Percentiles rank a stretch among this genome's conserved stretches.
These are phyloP conservation scores for Dichotomocladium elegans DNA, from an alignment of 371 early-diverging fungal genomes.

Conservation along the genomic window DNA sequence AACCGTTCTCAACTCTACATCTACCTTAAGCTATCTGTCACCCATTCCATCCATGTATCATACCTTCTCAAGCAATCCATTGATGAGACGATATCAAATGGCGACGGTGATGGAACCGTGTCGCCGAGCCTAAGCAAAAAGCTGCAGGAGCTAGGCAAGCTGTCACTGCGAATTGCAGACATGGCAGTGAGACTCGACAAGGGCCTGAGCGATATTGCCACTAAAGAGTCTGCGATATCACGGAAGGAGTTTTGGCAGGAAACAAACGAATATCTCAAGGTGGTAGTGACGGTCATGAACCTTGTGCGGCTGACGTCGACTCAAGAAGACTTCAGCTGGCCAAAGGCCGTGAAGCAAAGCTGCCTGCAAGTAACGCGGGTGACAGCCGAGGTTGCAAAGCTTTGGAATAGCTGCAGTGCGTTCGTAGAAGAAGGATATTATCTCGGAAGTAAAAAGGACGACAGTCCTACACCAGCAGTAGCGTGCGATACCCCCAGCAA, in stretches of 20 bases:
- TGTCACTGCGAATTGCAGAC: constrained; percentile 23
- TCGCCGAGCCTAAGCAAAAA: constrained; percentile 16
- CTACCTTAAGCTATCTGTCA: constrained; percentile 31
- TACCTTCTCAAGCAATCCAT: constrained; percentile 27
- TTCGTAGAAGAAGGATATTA: constrained; percentile 36
- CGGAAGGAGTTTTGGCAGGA: constrained; percentile 37
- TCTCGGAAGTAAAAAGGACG: constrained; percentile 1
- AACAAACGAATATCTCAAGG: constrained; percentile 38
- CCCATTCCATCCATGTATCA: constrained; percentile 33
- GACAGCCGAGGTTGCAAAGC: constrained; percentile 45
- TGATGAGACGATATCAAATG: constrained; percentile 15
- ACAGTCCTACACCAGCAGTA: neutral
- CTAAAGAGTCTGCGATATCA: constrained; percentile 14
- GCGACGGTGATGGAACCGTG: no score
- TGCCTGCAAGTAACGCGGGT: constrained; percentile 45
- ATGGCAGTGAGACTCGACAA: constrained; percentile 24
- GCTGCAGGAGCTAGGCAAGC: constrained; percentile 18
- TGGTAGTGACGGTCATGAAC: constrained; percentile 39
- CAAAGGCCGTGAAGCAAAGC: constrained; percentile 41
- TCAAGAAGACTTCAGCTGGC: constrained; percentile 40
- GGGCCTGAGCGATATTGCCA: constrained; percentile 16
- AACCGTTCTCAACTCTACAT: constrained; percentile 27
- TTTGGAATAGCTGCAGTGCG: constrained; percentile 36
- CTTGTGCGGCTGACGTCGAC: constrained; percentile 35
- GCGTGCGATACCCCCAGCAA: no score